These are phyloP conservation scores for Spathaspora sp. DNA, from an alignment of 805 yeast species.

Conservation along the genomic window DNA sequence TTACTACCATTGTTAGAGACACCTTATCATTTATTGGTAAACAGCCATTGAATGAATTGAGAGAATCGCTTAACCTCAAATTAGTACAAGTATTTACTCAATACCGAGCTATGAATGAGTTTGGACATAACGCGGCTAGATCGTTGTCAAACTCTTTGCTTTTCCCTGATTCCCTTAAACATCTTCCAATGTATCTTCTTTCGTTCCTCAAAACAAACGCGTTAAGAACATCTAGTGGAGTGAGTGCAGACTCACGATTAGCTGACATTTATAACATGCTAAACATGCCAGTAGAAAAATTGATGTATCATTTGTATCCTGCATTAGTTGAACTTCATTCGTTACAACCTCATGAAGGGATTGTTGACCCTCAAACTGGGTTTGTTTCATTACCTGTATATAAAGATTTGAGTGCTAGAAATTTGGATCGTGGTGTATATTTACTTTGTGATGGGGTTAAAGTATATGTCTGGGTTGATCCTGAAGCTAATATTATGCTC, in stretches of 20 bases:
- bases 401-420: constrained; percentile 38
- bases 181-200: constrained; percentile 64
- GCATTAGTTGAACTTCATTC: constrained; percentile 71
- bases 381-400: constrained; percentile 49
- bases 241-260: constrained; percentile 63
- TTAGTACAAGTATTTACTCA: constrained; percentile 45
- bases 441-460: constrained; percentile 66
- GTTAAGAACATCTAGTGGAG: constrained; percentile 46
- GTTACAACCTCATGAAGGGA: constrained; percentile 52
- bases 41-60: constrained; percentile 33
- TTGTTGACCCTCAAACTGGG: constrained; percentile 24
- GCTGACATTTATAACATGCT: constrained; percentile 49
- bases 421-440: constrained; percentile 72
- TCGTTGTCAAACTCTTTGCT: constrained; percentile 56
- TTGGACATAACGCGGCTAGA: constrained; percentile 32
- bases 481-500: constrained; percentile 61
- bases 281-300: constrained; percentile 50
- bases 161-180: constrained; percentile 75
- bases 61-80: constrained; percentile 37
- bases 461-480: constrained; percentile 64
- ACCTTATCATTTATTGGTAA: constrained; percentile 38
- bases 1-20: constrained; percentile 37
- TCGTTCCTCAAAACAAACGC: constrained; percentile 69
- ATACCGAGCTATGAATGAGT: constrained; percentile 48
- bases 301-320: constrained; percentile 74